phyloP scores from a whole-genome alignment of 208 protist species.

The Endotrypanum monterogeii region DNA sequence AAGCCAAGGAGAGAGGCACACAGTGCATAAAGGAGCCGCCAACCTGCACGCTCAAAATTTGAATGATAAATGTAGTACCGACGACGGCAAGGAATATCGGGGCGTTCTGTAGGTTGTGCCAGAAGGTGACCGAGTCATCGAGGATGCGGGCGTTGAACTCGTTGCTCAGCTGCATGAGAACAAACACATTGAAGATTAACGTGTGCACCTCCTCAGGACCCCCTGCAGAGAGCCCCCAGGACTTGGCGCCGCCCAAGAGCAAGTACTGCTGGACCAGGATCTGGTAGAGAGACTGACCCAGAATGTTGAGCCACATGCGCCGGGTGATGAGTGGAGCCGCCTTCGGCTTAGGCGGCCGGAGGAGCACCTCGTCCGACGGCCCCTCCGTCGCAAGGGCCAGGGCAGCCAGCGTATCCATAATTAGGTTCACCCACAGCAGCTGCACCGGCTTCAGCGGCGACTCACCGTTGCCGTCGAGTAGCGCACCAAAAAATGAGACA shows the following conservation, averaged over 20 bases:
- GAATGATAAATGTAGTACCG: conserved; percentile 51
- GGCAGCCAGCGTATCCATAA: conserved; percentile 95
- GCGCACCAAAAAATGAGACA: conserved; percentile 90
- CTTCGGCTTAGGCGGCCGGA: conserved; percentile 82
- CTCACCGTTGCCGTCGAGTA: conserved; percentile 69
- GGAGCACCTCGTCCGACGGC: conserved; percentile 67
- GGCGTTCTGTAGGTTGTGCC: conserved; percentile 56
- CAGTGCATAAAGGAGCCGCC: conserved; percentile 81
- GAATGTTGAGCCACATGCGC: conserved; percentile 93
- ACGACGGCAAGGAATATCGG: conserved; percentile 67
- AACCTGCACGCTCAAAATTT: conserved; percentile 77
- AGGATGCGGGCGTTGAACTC: conserved; percentile 89
- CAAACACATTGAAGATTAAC: conserved; percentile 88
- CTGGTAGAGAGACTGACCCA: conserved; percentile 78
- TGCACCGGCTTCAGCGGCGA: conserved; percentile 92
- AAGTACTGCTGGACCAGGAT: conserved; percentile 71
- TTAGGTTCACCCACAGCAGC: conserved; percentile 94
- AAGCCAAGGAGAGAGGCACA: conserved; percentile 56
- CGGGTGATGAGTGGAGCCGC: conserved; percentile 86
- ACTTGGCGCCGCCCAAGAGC: conserved; percentile 37
- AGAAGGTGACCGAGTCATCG: conserved; percentile 45
- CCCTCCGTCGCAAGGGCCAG: conserved; percentile 91
- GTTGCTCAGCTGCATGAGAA: conserved; percentile 90
- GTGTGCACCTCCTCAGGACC: conserved; percentile 49
- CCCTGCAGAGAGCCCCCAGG: conserved; percentile 5